Base-by-base conservation (phyloP, 495 filamentous ascomycete genomes). In the Astrothelium macrocarpum region DNA sequence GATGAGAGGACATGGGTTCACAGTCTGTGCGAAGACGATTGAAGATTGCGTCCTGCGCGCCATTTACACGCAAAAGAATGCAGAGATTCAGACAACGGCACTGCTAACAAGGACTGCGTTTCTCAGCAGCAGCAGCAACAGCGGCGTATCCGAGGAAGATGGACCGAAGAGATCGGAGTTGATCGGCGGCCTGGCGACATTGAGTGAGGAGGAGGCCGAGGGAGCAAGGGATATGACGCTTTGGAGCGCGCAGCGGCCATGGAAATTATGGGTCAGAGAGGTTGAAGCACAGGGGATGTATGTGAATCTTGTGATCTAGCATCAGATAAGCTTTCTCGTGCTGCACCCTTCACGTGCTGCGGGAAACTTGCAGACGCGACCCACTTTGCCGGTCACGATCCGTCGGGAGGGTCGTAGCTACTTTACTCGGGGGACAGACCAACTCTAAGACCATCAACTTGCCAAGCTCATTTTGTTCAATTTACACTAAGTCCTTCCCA, bases 1-100 rank as follows among this genome's bases (percentile, higher is more conserved):
- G 12, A 81, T 81, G 79, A 67, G 71, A 2, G 75, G 75, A 10
- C 81, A 83, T 58, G 81, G 80, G 7, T 81, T 81, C 64, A 78
- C 77, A 0, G 68, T 72, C 0, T 64, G 76, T 1, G 79, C 72
- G 0, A 64, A 65, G 0, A 72, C 39, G 32, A 74, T 83, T 32
- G 71, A 79, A 63, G 61, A 71, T 58, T 76, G 69, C 2, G 77
- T 82, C 2, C 74, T 70, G 59, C 69, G 73, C 23, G 75, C 78
- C 3, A 71, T 82, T 2, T 82, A 81, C 67, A 78, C 79, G 1
- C 71, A 74, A 53, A 68, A 71, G 65, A 82, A 81, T 49, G 79
- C 79, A 0, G 63, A 58, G 5, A 68, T 80, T 16, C 76, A 80
- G 66, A 71, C 74, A 11, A 66, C 67, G 5, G 71, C 77, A 12